A percentile compares a stretch with the other conserved stretches of the same genome.
Conservation (phyloP, 2,329 filamentous ascomycete genomes). For the Scedosporium dehoogii region DNA sequence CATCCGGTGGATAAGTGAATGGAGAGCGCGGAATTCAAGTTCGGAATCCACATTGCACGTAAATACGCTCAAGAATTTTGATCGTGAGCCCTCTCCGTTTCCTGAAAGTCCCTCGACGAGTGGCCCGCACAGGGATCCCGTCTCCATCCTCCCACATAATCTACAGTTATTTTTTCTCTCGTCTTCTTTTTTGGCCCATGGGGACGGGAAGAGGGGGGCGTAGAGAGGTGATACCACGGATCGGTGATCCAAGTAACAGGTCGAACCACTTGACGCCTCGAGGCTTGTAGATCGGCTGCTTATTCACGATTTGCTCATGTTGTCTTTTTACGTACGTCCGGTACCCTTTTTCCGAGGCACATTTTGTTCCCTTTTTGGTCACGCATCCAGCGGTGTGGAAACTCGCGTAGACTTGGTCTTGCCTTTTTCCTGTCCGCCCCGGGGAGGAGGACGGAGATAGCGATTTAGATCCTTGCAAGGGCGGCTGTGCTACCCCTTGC, state of each 20-base stretch:
- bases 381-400: not conserved
- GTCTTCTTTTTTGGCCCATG: not conserved
- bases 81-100: not conserved
- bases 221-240: conserved; percentile 1
- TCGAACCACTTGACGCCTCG: conserved; percentile 5
- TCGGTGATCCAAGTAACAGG: conserved; percentile 4
- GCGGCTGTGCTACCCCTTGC: too few species aligned
- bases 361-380: not conserved
- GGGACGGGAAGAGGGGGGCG: not conserved
- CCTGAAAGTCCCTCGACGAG: not conserved
- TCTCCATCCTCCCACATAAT: not conserved
- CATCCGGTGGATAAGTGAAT: not conserved
- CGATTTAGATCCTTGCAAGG: too few species aligned
- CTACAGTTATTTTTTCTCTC: not conserved
- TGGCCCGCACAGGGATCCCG: not conserved
- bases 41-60: too few species aligned
- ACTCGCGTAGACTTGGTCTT: not conserved
- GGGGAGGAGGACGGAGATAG: not conserved
- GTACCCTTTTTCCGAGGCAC: not conserved
- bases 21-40: too few species aligned
- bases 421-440: not conserved
- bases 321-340: not conserved
- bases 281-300: conserved; percentile 3
- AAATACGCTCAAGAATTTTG: too few species aligned
- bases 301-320: conserved; percentile 5